Evolutionary conservation across 768 basidiomycete genomes (phyloP).

Genomic region (Amanita rubescens): DNA sequence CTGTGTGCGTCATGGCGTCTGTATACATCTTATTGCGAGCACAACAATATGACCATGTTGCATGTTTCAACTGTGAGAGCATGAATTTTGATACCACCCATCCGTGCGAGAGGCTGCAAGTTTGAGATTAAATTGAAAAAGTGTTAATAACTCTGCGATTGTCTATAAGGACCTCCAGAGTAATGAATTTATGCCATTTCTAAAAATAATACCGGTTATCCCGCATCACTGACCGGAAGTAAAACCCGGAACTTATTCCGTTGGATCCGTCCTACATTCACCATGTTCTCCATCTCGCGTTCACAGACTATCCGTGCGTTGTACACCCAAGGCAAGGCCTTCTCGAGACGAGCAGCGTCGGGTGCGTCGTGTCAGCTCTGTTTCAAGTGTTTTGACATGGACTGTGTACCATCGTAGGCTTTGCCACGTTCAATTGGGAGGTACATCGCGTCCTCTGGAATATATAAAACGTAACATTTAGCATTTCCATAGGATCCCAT

Average conservation of each 20-base stretch:
- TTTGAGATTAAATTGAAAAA: no score
- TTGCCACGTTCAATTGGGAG: slow-evolving; percentile 40
- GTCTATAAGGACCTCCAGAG: no score
- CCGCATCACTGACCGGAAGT: not conserved
- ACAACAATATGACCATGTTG: slow-evolving; percentile 41
- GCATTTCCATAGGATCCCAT: slow-evolving; percentile 63
- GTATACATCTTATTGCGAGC: slow-evolving; percentile 25
- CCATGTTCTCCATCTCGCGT: slow-evolving; percentile 2
- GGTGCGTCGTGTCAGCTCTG: slow-evolving; percentile 9
- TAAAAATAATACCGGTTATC: no score
- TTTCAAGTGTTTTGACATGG: not conserved
- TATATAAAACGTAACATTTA: not conserved
- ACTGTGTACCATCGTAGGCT: slow-evolving; percentile 19
- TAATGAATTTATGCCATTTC: no score
- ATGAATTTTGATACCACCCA: not conserved
- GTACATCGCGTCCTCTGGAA: slow-evolving; percentile 12
- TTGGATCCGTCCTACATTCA: not conserved
- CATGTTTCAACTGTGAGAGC: slow-evolving; percentile 16
- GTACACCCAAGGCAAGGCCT: not conserved
- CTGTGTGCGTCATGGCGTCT: slow-evolving; percentile 8
- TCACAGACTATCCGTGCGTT: not conserved
- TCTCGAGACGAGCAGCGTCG: slow-evolving; percentile 22
- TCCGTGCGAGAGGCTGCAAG: no score
- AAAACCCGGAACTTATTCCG: slow-evolving; percentile 11
- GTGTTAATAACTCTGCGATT: not conserved